These are phyloP conservation scores for Bacidia gigantensis DNA, from an alignment of 495 filamentous ascomycete genomes.

Conservation along the genomic window DNA sequence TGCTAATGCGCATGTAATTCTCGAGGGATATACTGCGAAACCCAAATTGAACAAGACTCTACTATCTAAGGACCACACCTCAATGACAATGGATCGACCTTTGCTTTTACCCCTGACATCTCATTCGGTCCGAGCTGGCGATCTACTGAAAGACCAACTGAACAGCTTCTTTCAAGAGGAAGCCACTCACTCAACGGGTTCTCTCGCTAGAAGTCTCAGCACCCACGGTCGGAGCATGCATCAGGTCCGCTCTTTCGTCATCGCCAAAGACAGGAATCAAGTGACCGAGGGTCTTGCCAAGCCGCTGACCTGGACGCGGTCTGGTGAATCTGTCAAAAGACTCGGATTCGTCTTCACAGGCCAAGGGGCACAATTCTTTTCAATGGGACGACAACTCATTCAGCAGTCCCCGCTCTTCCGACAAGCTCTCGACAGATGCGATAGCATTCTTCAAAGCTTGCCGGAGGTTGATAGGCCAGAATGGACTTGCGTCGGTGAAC, in stretches of 20 bases:
- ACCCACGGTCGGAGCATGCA: slow-evolving; percentile 13
- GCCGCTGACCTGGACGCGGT: slow-evolving; percentile 6
- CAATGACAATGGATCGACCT: slow-evolving; percentile 6
- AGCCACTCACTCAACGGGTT: neutral
- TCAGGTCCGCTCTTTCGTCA: slow-evolving; percentile 11
- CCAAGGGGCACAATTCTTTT: slow-evolving; percentile 31
- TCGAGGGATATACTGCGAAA: slow-evolving; percentile 13
- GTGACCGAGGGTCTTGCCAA: neutral
- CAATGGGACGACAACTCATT: slow-evolving; percentile 31
- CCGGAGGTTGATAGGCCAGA: slow-evolving; percentile 14
- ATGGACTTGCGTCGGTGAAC: slow-evolving; percentile 18
- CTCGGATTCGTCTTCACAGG: slow-evolving; percentile 28
- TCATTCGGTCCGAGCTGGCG: slow-evolving; percentile 8
- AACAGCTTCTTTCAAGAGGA: slow-evolving; percentile 1
- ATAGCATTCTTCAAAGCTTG: slow-evolving; percentile 13
- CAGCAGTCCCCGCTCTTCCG: slow-evolving; percentile 25
- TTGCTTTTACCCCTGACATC: slow-evolving; percentile 11
- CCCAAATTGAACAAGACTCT: neutral
- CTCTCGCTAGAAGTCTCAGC: slow-evolving; percentile 11
- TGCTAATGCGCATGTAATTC: slow-evolving; percentile 32
- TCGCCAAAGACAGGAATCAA: slow-evolving; percentile 5
- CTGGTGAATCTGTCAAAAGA: slow-evolving; percentile 3
- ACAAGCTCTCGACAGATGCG: slow-evolving; percentile 18
- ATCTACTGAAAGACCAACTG: slow-evolving; percentile 4
- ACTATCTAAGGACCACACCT: neutral